Evolutionary conservation across 768 basidiomycete species (phyloP).

Genomic region (Mycena maculata): DNA sequence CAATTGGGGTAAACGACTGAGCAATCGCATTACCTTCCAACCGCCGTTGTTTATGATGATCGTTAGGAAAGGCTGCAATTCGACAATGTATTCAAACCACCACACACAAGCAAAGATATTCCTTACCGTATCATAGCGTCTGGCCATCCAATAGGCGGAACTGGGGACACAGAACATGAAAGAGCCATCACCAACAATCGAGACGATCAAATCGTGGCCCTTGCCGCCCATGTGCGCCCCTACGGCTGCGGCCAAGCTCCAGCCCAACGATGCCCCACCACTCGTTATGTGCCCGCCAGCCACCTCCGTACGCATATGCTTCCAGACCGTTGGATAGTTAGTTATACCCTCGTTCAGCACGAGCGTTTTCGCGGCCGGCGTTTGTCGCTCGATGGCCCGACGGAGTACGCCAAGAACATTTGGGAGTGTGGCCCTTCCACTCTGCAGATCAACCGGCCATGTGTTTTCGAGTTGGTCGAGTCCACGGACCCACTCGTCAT

Average conservation of each 20-base stretch:
- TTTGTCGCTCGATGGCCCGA: conserved; percentile 49
- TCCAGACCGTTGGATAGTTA: conserved; percentile 65
- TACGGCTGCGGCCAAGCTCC: conserved; percentile 73
- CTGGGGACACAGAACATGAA: conserved; percentile 76
- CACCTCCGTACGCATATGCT: conserved; percentile 63
- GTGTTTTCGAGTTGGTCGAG: conserved; percentile 48
- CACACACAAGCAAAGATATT: neutral
- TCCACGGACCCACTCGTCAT: conserved; percentile 40
- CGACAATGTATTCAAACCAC: neutral
- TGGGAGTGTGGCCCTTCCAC: conserved; percentile 52
- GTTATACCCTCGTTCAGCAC: conserved; percentile 75
- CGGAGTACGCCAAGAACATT: conserved; percentile 64
- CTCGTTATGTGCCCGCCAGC: conserved; percentile 65
- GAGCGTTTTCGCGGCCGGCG: conserved; percentile 52
- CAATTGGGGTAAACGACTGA: neutral
- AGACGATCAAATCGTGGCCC: conserved; percentile 64
- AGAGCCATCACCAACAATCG: conserved; percentile 77
- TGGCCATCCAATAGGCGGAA: conserved; percentile 79
- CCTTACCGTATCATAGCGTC: conserved; percentile 72
- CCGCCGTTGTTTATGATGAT: conserved; percentile 80
- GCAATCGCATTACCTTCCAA: conserved; percentile 61
- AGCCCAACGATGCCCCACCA: conserved; percentile 76
- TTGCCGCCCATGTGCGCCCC: conserved; percentile 62
- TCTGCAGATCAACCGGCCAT: conserved; percentile 28
- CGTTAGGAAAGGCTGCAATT: conserved; percentile 71